phyloP scores from a whole-genome alignment of 129 eudicot genomes.

The Daucus carota region DNA sequence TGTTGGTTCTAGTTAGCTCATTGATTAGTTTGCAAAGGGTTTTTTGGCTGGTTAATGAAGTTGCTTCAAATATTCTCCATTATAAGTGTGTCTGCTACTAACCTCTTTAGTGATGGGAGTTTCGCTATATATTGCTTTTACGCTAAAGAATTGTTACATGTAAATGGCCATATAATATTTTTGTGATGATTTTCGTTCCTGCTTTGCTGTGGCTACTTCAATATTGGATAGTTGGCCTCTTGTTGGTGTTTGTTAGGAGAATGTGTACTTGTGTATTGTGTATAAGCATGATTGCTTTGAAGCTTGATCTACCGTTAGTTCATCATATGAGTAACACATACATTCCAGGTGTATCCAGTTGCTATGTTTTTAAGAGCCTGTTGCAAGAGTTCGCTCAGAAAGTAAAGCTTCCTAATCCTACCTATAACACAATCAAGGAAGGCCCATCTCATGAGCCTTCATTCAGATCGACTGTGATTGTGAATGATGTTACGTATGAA shows the following conservation, averaged over 20 bases:
- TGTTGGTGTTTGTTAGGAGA: not conserved
- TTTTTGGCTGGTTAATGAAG: not conserved
- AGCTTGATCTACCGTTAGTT: not conserved
- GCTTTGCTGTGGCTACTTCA: not conserved
- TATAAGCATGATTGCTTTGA: not conserved
- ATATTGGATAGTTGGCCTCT: not conserved
- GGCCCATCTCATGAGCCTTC: constrained; percentile 98
- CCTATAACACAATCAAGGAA: constrained; percentile 78
- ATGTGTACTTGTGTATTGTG: not conserved
- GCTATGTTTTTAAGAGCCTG: constrained; percentile 93
- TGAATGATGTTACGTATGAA: constrained; percentile 58
- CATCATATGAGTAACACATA: not conserved
- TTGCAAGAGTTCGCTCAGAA: constrained; percentile 93
- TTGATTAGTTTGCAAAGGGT: not conserved
- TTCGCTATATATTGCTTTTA: not conserved
- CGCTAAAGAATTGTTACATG: not conserved
- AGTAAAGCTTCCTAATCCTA: constrained; percentile 65
- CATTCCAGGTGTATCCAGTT: constrained; percentile 64
- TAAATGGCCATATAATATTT: not conserved
- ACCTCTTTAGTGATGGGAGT: not conserved
- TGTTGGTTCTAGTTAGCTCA: not conserved
- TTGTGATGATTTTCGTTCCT: not conserved
- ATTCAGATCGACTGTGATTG: constrained; percentile 73
- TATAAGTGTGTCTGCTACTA: not conserved
- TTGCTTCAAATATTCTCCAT: not conserved